Evolutionary conservation across 2,329 filamentous ascomycete species (phyloP), one percentile per base, ranked within the genome.

Genomic region (Sarocladium brachiariae): DNA sequence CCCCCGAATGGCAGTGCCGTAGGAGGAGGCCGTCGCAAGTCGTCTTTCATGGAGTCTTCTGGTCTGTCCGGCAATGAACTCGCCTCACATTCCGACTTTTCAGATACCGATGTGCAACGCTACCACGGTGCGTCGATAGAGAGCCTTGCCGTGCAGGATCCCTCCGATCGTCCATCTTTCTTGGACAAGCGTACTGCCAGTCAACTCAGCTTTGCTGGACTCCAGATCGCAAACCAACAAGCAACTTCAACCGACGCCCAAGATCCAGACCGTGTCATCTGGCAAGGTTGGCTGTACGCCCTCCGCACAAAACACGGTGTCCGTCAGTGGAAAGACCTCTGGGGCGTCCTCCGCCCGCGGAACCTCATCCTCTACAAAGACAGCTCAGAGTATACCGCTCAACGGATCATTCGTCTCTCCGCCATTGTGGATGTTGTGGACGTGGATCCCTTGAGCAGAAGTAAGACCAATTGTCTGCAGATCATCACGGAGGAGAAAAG

Each of bases 341-440:
- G 93, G 93, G 87, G 86, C 11, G 93, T 97, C 0, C 77, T 99
- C 49, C 87, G 93, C 27, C 86, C 89, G 1, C 84, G 86, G 49
- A 90, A 87, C 55, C 73, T 99, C 27, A 87, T 89, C 14, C 78
- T 97, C 23, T 99, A 99, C 75, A 96, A 96, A 67, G 86, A 95
- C 62, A 88, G 95, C 55, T 76, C 83, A 56, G 93, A 99, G 69
- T 97, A 97, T 66, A 85, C 87, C 11, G 89, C 91, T 1, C 77
- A 87, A 54, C 84, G 90, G 58, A 87, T 99, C 58, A 73, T 96
- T 30, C 82, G 87, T 3, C 81, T 97, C 59, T 74, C 81, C 8
- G 82, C 77, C 50, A 84, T 99, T 50, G 86, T 97, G 59, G 88
- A 95, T 58, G 91, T 89, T 1, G 91, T 96, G 19, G 93, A 97